Base-by-base conservation (phyloP, 164 flowering plant genomes). In the Berberis vulgaris region DNA sequence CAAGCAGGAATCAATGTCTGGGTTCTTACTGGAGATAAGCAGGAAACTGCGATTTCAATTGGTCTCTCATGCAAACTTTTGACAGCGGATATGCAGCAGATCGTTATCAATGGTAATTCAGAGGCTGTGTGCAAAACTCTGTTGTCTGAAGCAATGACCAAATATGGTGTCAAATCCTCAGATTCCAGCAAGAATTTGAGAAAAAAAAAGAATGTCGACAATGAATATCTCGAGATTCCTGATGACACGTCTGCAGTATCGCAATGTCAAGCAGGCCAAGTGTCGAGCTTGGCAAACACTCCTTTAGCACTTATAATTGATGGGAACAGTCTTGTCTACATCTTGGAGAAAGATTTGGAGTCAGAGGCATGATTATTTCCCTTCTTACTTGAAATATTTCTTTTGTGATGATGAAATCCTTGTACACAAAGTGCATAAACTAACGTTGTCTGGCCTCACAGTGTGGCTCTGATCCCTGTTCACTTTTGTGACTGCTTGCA, bases 21-120 rank as follows among this genome's bases (percentile, higher is more conserved):
- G 96, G 96, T 91, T 72, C 82, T 91, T 66, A 91, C 97, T 59
- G 97, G 97, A 11, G 97, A 91, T 76, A 91, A 91, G 78, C 97
- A 91, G 70, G 97, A 91, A 70, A 91, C 97, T 45, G 97, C 97
- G 60, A 86, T 91, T 72, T 91, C 97, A 49, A 91, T 91, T 71
- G 97, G 86, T 65, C 87, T 87, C 59, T 88, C 97, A 54, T 88
- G 94, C 87, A 84, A 77, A 64, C 90, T 91, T 49, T 69, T 91
- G 77, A 84, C 94, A 7, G 38, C 74, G 49, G 82, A 80, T 67
- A 91, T 91, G 97, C 88, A 84, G 55, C 88, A 77, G 68, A 81
- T 91, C 61, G 73, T 89, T 61, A 84, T 91, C 44, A 91, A 91
- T 79, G 94, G 97, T 7, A 79, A 60, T 67, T 83, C 92, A 10